Conservation (phyloP, 2,329 filamentous ascomycete species). For the Nigrograna mackinnonii region DNA sequence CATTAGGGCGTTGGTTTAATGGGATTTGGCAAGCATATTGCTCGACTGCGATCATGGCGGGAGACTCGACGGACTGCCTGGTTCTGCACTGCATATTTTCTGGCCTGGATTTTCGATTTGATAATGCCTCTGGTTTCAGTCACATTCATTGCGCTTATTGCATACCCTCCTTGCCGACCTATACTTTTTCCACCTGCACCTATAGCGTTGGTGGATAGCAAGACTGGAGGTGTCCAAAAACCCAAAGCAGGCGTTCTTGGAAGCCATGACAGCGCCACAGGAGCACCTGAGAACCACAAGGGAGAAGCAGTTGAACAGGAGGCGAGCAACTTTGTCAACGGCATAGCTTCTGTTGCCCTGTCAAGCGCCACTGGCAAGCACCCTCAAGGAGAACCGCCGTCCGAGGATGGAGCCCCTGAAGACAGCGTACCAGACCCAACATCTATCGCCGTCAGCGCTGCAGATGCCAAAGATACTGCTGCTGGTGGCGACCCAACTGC, state of each 20-base stretch:
- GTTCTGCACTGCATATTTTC: constrained; percentile 65
- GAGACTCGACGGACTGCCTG: constrained; percentile 69
- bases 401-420: constrained; percentile 41
- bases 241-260: constrained; percentile 76
- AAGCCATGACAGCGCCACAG: constrained; percentile 76
- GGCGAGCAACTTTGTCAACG: constrained; percentile 77
- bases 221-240: constrained; percentile 75
- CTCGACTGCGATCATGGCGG: constrained; percentile 76
- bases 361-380: constrained; percentile 78
- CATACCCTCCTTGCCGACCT: constrained; percentile 64
- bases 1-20: constrained; percentile 63
- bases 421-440: constrained; percentile 66
- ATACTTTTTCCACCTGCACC: constrained; percentile 78
- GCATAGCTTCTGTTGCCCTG: constrained; percentile 72
- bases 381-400: constrained; percentile 64
- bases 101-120: constrained; percentile 76
- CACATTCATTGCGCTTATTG: constrained; percentile 67
- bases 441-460: constrained; percentile 56
- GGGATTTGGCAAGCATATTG: constrained; percentile 72
- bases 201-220: constrained; percentile 69
- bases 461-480: constrained; percentile 58
- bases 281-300: constrained; percentile 80
- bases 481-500: constrained; percentile 54
- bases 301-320: constrained; percentile 84
- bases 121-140: constrained; percentile 64